phyloP scores from a whole-genome alignment of 306 rosid species.

The Hippophae gyantsensis region DNA sequence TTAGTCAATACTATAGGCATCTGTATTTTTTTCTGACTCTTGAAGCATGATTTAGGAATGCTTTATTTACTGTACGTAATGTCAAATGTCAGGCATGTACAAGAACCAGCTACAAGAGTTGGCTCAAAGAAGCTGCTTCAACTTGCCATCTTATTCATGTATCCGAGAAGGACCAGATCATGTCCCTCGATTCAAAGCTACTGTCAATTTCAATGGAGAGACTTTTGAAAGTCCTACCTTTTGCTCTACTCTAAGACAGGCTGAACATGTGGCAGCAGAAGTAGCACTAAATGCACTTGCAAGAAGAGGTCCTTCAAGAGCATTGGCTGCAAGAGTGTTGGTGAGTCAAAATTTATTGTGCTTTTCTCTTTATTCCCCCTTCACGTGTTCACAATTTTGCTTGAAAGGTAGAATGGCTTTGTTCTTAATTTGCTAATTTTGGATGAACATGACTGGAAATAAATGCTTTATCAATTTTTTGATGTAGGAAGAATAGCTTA shows the following conservation, averaged over 20 bases:
- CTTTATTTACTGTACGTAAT: neutral
- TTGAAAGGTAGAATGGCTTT: constrained; percentile 1
- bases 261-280: constrained; percentile 84
- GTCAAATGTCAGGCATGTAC: constrained; percentile 47
- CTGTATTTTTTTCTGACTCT: neutral
- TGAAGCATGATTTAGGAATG: neutral
- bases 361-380: neutral
- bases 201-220: constrained; percentile 72
- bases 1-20: neutral
- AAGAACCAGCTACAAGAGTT: constrained; percentile 74
- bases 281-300: constrained; percentile 67
- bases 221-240: constrained; percentile 74
- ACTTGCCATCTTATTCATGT: constrained; percentile 82
- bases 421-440: neutral
- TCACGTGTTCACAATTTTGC: neutral
- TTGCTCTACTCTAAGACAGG: constrained; percentile 71
- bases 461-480: no score
- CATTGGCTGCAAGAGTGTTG: constrained; percentile 78
- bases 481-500: no score
- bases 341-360: constrained; percentile 26
- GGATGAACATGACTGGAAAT: neutral
- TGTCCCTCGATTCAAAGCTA: constrained; percentile 83
- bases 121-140: constrained; percentile 88
- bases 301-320: constrained; percentile 63
- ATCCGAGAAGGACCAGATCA: constrained; percentile 91